A percentile compares a stretch with the other conserved stretches of the same genome.
Conservation (phyloP, 345 rosid genomes). For the Limnanthes douglasii region DNA sequence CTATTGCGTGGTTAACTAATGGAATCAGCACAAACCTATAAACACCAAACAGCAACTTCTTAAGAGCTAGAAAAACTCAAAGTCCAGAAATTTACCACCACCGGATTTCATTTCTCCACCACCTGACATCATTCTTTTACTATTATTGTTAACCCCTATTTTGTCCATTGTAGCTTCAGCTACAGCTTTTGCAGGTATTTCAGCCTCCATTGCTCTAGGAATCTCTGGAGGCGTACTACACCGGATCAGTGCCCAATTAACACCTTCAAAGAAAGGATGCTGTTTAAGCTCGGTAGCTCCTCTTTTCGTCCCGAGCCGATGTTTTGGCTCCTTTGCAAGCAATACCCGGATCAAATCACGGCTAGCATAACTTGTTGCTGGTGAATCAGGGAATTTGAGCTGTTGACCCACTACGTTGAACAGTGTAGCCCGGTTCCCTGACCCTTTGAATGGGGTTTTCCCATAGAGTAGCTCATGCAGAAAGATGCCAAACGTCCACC, state of each 20-base stretch:
- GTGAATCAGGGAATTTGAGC: conserved; percentile 76
- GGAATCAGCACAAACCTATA: conserved; percentile 11
- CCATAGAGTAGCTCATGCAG: conserved; percentile 79
- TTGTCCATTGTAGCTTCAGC: conserved; percentile 41
- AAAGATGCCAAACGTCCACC: conserved; percentile 99
- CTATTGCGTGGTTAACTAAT: conserved; percentile 11
- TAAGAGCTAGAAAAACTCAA: conserved; percentile 68
- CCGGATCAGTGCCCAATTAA: conserved; percentile 93
- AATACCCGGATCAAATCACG: conserved; percentile 76
- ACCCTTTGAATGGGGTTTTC: conserved; percentile 89
- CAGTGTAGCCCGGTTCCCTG: conserved; percentile 85
- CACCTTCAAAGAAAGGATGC: conserved; percentile 92
- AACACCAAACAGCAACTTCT: conserved; percentile 12
- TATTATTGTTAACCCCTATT: conserved; percentile 52
- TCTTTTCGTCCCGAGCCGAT: conserved; percentile 82
- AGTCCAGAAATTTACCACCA: conserved; percentile 87
- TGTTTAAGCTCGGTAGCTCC: conserved; percentile 99
- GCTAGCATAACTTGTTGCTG: conserved; percentile 73
- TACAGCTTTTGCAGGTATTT: conserved; percentile 49
- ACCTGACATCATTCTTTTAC: conserved; percentile 37
- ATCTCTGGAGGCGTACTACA: conserved; percentile 98
- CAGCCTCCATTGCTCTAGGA: conserved; percentile 63
- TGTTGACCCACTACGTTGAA: conserved; percentile 95
- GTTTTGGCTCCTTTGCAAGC: conserved; percentile 87
- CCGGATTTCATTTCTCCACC: conserved; percentile 51